Percentiles rank a stretch among this genome's conserved stretches.
These are phyloP conservation scores for Arthrobotrys entomopaga DNA, from an alignment of 2,329 filamentous ascomycete genomes.

Conservation along the genomic window DNA sequence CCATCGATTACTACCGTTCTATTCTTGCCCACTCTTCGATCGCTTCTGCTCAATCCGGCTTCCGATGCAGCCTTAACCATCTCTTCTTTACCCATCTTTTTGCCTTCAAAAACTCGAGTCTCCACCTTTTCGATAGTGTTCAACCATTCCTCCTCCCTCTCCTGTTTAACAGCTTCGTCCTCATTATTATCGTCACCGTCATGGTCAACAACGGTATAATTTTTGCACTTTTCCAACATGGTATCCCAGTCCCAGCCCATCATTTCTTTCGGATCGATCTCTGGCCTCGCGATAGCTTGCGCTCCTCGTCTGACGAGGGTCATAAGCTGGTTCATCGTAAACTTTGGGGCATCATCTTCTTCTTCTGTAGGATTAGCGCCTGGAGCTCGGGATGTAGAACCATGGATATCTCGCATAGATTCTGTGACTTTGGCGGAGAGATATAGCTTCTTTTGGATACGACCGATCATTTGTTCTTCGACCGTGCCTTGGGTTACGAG, in stretches of 20 bases:
- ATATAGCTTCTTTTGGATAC: constrained; percentile 72
- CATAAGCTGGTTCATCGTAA: constrained; percentile 68
- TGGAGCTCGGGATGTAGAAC: constrained; percentile 56
- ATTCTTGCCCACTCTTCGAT: constrained; percentile 69
- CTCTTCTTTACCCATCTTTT: constrained; percentile 63
- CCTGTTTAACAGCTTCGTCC: constrained; percentile 61
- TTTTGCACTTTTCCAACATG: constrained; percentile 68
- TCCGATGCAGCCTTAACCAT: constrained; percentile 58
- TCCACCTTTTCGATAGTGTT: constrained; percentile 69
- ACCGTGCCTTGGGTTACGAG: constrained; percentile 69
- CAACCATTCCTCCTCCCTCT: constrained; percentile 69
- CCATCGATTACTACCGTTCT: constrained; percentile 70
- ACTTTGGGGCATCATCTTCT: constrained; percentile 66
- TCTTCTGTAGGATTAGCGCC: constrained; percentile 33
- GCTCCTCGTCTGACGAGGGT: constrained; percentile 68
- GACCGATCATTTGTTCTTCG: constrained; percentile 70
- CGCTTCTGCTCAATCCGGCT: constrained; percentile 62
- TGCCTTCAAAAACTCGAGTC: constrained; percentile 69
- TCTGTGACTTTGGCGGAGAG: constrained; percentile 71
- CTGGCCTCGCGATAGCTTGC: constrained; percentile 66
- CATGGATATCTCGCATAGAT: constrained; percentile 68
- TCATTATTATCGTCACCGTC: constrained; percentile 60
- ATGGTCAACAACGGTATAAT: constrained; percentile 64
- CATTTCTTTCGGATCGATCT: constrained; percentile 69
- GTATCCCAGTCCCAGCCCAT: constrained; percentile 69